These are phyloP conservation scores for Gloeophyllum trabeum DNA, from an alignment of 768 basidiomycete species.

Conservation along the genomic window DNA sequence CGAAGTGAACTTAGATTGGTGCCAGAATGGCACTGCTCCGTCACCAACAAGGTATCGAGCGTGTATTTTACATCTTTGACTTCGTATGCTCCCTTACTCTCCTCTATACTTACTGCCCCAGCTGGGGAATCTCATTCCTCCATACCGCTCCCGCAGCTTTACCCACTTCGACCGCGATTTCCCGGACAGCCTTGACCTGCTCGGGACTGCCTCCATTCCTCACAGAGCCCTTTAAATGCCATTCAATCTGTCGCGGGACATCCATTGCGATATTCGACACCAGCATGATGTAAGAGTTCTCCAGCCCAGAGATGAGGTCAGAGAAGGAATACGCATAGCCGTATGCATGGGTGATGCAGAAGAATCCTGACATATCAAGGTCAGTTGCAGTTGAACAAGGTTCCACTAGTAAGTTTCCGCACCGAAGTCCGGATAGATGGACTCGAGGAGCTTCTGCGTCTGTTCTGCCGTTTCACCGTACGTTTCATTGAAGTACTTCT, in stretches of 20 bases:
- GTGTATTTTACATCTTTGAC: no score
- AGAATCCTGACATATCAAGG: constrained; percentile 4
- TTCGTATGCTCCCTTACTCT: no score
- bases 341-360: constrained; percentile 7
- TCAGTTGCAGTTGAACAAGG: background rate
- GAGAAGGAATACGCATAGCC: constrained; percentile 6
- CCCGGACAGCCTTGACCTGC: constrained; percentile 7
- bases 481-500: constrained; percentile 1
- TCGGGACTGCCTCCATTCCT: constrained; percentile 7
- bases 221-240: constrained; percentile 8
- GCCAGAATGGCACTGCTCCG: no score
- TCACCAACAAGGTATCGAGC: no score
- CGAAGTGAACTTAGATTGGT: no score
- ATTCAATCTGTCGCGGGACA: constrained; percentile 7
- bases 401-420: background rate
- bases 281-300: constrained; percentile 6
- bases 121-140: constrained; percentile 5
- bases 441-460: constrained; percentile 1
- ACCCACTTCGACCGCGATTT: constrained; percentile 7
- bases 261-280: constrained; percentile 7
- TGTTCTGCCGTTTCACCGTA: constrained; percentile 6
- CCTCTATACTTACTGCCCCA: no score
- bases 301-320: constrained; percentile 1
- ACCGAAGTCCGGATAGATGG: constrained; percentile 8
- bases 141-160: constrained; percentile 2